These are phyloP conservation scores for Xylaria sp. DNA, from an alignment of 2,329 filamentous ascomycete species.

Conservation along the genomic window DNA sequence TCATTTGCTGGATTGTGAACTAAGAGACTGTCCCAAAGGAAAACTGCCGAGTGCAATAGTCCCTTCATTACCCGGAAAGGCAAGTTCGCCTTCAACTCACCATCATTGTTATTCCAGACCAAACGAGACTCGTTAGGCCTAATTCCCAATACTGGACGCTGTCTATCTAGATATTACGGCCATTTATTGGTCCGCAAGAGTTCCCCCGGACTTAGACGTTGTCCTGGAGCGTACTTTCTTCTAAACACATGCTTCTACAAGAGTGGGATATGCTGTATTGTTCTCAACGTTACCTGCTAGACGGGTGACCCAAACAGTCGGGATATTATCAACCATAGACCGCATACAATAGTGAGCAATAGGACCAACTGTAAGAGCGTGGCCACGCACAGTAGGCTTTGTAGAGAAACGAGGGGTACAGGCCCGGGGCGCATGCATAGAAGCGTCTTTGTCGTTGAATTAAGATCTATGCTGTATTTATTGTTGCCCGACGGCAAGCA, in stretches of 20 bases:
- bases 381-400: background rate
- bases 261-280: background rate
- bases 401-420: background rate
- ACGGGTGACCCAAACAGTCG: too few relatives aligned
- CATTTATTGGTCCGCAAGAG: background rate
- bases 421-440: background rate
- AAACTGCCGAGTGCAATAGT: background rate
- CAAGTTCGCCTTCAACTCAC: background rate
- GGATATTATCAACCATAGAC: background rate
- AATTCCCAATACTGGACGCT: background rate
- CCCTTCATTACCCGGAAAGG: background rate
- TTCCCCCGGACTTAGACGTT: background rate
- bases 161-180: background rate
- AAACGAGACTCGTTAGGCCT: background rate
- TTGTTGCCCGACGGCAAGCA: background rate
- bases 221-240: background rate
- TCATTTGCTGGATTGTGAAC: background rate
- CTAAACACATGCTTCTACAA: background rate
- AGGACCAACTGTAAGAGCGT: background rate
- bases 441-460: background rate
- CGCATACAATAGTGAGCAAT: background rate
- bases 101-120: background rate
- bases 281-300: background rate
- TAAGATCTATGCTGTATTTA: background rate
- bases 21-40: background rate